These are phyloP conservation scores for Coemansia sp. DNA, from an alignment of 192 early-diverging fungal genomes.

Conservation along the genomic window DNA sequence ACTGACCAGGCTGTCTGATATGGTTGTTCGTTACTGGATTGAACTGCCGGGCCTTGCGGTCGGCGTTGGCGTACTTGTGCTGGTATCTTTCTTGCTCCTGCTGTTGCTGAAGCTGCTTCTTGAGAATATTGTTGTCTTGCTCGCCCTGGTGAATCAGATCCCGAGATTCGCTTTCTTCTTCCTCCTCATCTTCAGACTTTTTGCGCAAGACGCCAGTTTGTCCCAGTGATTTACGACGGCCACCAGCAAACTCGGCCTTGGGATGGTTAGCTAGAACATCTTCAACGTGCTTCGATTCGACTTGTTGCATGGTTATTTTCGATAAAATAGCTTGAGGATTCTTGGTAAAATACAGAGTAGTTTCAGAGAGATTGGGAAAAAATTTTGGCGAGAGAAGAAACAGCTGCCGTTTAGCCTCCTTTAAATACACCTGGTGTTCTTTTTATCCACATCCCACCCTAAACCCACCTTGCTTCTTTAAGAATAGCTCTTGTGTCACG, in stretches of 20 bases:
- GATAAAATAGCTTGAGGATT: no score
- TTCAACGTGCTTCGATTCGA: background rate
- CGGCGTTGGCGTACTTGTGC: conserved; percentile 20
- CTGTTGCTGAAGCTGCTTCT: conserved; percentile 21
- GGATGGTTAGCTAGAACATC: conserved; percentile 15
- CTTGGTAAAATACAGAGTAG: no score
- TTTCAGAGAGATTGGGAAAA: no score
- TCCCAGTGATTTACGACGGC: conserved; percentile 36
- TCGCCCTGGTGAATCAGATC: conserved; percentile 34
- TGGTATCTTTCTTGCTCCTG: conserved; percentile 16
- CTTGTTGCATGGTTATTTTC: no score
- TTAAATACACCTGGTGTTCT: no score
- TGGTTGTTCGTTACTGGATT: conserved; percentile 17
- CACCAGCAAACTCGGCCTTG: conserved; percentile 25
- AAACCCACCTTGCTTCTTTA: no score
- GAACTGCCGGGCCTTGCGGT: conserved; percentile 14
- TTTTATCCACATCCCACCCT: no score
- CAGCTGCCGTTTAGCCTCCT: no score
- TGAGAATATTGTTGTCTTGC: conserved; percentile 14
- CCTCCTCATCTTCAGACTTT: conserved; percentile 15
- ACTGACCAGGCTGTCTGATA: conserved; percentile 36
- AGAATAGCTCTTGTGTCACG: no score
- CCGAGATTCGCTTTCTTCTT: conserved; percentile 18
- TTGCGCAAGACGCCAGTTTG: conserved; percentile 9
- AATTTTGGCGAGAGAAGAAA: no score